Evolutionary conservation across 441 rosid genomes (phyloP), one percentile per base, ranked within the genome.

Genomic region (Aleurites moluccanus): DNA sequence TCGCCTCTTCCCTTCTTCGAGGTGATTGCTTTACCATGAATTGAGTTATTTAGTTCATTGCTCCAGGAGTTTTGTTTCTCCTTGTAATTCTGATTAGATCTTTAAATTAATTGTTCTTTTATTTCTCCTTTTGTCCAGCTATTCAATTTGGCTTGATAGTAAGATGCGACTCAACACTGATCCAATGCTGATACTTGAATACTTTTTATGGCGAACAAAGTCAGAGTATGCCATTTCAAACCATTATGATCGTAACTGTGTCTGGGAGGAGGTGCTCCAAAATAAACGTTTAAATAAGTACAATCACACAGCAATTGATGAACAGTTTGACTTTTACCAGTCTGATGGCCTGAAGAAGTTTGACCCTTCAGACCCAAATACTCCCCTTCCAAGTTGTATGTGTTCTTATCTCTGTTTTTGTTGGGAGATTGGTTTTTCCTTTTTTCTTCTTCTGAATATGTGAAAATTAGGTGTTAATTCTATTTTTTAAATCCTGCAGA

Each of bases 161-260:
- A 94, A 94, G 87, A 82, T 91, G 94, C 87, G 99, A 71, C 97
- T 94, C 61, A 80, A 80, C 63, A 80, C 88, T 73, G 97, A 94
- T 81, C 99, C 97, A 25, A 82, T 94, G 86, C 72, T 88, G 73
- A 84, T 94, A 27, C 85, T 94, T 67, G 97, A 94, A 80, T 83
- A 83, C 91, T 89, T 94, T 81, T 81, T 92, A 74, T 94, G 97
- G 98, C 85, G 91, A 82, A 83, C 82, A 40, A 86, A 74, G 73
- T 86, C 99, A 75, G 97, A 94, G 80, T 92, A 87, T 72, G 97
- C 96, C 81, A 94, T 94, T 81, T 92, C 99, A n/a, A 92, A 88
- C 76, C 97, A 94, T 80, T 94, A 94, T 77, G 97, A 89, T 64
- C 89, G 99, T n/a, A 97, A 90, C 35, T 94, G 97, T 90, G 97